Evolutionary conservation across 352 stramenopile species (phyloP), one percentile per base, ranked within the genome.

Genomic region (Phytopythium mirpurense): DNA sequence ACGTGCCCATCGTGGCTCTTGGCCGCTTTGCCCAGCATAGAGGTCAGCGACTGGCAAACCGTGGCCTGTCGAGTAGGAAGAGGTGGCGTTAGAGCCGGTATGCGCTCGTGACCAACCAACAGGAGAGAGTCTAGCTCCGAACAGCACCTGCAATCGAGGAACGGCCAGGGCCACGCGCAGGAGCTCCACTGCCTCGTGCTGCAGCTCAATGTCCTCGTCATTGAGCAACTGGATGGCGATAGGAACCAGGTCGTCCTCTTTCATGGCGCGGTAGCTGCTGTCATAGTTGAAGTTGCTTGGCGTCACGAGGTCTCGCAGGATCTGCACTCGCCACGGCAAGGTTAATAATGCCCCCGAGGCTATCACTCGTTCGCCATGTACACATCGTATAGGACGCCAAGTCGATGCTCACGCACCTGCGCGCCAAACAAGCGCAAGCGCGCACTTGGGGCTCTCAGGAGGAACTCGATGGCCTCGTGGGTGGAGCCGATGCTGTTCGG

Each of bases 171-270:
- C 56, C 24, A 60, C 52, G 40, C 87, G 74, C 9, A 85, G 56
- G 6, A 90, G 55, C 40, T 86, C 79, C 9, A 90, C 61, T 1
- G 67, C 76, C 57, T 88, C 74, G 35, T 86, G 78, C 32, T 83
- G 74, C n/a, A 86, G 56, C 18, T 56, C 67, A 1, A 78, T 52
- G 31, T 75, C 59, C 2, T 29, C 48, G 14, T 72, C 68, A 16
- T 70, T 56, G 10, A 88, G 49, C 8, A 83, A 54, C 23, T 41
- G 44, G 2, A 80, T 49, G 6, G 59, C 67, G 3, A 82, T 44
- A 16, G 64, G 51, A 10, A 86, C 56, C 10, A 86, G 63, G 31
- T 73, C 65, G 3, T 34, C 19, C 21, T 78, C 57, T 31, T 78
- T 81, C 9, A 44, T 44, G 2, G 35, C 29, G 29, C 65, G 59